phyloP scores from a whole-genome alignment of 2,329 filamentous ascomycete species.

The Exophiala mesophila region DNA sequence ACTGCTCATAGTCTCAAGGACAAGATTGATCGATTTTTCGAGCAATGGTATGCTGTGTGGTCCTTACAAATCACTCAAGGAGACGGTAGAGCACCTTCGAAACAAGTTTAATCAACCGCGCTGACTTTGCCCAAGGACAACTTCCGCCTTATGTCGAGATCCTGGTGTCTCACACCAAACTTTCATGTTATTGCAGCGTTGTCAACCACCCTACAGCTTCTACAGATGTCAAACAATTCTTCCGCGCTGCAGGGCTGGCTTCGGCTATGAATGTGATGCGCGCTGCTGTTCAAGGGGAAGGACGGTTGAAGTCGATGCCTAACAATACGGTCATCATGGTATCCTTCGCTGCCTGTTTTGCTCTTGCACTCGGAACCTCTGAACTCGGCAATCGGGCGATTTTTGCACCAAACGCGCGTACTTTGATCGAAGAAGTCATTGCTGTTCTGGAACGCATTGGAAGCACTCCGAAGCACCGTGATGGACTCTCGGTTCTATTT shows the following conservation, averaged over 20 bases:
- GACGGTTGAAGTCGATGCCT: slow-evolving; percentile 66
- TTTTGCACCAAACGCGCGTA: slow-evolving; percentile 58
- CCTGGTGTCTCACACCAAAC: slow-evolving; percentile 64
- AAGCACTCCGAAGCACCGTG: slow-evolving; percentile 59
- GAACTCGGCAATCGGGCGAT: slow-evolving; percentile 53
- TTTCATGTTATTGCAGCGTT: slow-evolving; percentile 70
- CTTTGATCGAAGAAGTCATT: slow-evolving; percentile 63
- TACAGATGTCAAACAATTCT: slow-evolving; percentile 65
- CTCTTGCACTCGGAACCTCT: slow-evolving; percentile 55
- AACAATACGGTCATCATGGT: slow-evolving; percentile 79
- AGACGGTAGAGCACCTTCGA: slow-evolving; percentile 38
- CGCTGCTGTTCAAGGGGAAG: slow-evolving; percentile 66
- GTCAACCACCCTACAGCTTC: slow-evolving; percentile 71
- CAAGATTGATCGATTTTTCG: slow-evolving; percentile 62
- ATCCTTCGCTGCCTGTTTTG: slow-evolving; percentile 67
- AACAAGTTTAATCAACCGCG: background rate
- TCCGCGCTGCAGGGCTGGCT: slow-evolving; percentile 65
- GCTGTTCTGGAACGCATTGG: slow-evolving; percentile 66
- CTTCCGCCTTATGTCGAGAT: slow-evolving; percentile 72
- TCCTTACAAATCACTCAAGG: slow-evolving; percentile 52
- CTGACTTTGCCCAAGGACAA: background rate
- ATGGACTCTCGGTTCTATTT: slow-evolving; percentile 60
- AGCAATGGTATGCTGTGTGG: slow-evolving; percentile 62
- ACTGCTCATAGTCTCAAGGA: slow-evolving; percentile 36
- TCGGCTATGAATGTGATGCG: slow-evolving; percentile 71